These are phyloP conservation scores for Naumovozyma castellii DNA, from an alignment of 805 yeast genomes.

Conservation along the genomic window DNA sequence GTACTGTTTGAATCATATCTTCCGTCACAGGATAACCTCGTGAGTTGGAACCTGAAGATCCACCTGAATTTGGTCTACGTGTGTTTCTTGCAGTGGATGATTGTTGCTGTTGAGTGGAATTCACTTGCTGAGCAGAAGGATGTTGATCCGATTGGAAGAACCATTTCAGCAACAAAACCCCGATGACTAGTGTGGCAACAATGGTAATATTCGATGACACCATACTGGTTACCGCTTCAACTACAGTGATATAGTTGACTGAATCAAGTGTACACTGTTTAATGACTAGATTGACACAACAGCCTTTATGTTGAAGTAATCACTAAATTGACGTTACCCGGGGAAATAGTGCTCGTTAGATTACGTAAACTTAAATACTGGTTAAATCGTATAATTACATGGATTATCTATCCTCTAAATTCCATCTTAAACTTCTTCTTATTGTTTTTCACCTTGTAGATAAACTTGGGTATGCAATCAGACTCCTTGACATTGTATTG, in stretches of 20 bases:
- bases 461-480: constrained; percentile 79
- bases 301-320: neutral
- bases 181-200: constrained; percentile 28
- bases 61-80: too few relatives aligned
- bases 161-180: constrained; percentile 58
- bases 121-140: constrained; percentile 22
- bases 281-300: too few relatives aligned
- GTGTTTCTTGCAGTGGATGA: constrained; percentile 28
- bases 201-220: constrained; percentile 4
- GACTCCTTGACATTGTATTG: constrained; percentile 58
- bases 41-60: too few relatives aligned
- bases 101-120: constrained; percentile 3
- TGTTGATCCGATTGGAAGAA: constrained; percentile 50
- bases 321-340: neutral
- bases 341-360: neutral
- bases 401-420: constrained; percentile 20
- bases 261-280: too few relatives aligned
- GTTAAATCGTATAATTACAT: too few relatives aligned
- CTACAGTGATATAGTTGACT: neutral
- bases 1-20: constrained; percentile 79
- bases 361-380: neutral
- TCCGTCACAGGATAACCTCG: constrained; percentile 34
- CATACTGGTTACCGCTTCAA: neutral
- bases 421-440: constrained; percentile 36
- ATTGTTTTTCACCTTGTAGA: constrained; percentile 76